phyloP scores from a whole-genome alignment of 768 basidiomycete genomes.

The Peribolospora baueri region DNA sequence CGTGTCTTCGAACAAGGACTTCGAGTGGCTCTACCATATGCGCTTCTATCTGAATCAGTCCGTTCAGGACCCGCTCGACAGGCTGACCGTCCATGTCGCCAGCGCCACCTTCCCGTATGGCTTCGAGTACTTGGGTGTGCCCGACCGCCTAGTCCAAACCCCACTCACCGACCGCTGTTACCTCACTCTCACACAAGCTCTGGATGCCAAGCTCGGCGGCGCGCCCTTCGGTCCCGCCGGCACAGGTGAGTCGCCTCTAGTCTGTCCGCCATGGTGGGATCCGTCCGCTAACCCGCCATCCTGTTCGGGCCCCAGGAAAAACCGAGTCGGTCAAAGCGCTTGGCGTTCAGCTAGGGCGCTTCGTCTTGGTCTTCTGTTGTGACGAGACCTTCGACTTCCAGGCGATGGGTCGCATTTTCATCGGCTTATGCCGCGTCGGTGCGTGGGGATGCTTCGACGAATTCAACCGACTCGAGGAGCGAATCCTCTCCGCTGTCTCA shows the following conservation, averaged over 20 bases:
- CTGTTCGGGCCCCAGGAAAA: conserved; percentile 36
- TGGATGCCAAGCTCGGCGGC: conserved; percentile 83
- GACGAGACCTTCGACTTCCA: conserved; percentile 99
- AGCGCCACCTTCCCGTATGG: conserved; percentile 88
- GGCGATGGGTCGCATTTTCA: conserved; percentile 98
- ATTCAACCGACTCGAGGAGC: conserved; percentile 92
- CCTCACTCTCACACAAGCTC: conserved; percentile 80
- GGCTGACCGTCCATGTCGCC: conserved; percentile 58
- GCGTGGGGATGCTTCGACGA: conserved; percentile 84
- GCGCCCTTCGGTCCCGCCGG: conserved; percentile 97
- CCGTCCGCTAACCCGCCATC: not conserved
- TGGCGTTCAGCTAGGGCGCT: conserved; percentile 87
- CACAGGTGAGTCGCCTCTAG: conserved; percentile 36
- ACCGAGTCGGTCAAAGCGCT: conserved; percentile 98
- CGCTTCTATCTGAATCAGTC: conserved; percentile 69
- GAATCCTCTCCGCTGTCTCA: conserved; percentile 90
- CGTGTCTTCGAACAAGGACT: conserved; percentile 40
- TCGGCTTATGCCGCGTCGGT: conserved; percentile 94
- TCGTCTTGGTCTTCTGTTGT: conserved; percentile 99
- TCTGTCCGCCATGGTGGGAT: no score
- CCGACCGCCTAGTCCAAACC: conserved; percentile 90
- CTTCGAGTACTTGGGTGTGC: conserved; percentile 94
- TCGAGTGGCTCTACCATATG: conserved; percentile 95
- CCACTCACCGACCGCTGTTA: conserved; percentile 93
- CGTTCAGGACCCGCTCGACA: conserved; percentile 50